Percentiles rank a stretch among this genome's conserved stretches.
Evolutionary conservation across 179 eudicot genomes (phyloP).

Genomic region (Actinidia arguta): DNA sequence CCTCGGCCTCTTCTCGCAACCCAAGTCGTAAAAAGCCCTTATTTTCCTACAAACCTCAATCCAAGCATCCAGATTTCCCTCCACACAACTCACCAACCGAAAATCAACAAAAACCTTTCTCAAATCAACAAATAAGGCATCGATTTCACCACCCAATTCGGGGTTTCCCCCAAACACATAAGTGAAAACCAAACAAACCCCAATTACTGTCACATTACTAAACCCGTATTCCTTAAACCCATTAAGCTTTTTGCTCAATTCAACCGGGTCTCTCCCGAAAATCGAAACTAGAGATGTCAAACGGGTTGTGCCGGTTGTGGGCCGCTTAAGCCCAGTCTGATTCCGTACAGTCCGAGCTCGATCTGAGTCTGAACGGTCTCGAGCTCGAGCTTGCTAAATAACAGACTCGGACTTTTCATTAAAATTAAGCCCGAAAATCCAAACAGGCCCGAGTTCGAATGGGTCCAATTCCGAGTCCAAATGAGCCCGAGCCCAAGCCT

Average conservation of each 20-base stretch:
- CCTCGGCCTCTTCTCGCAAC: slow-evolving; percentile 56
- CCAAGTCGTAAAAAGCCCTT: slow-evolving; percentile 63
- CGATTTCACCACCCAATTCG: slow-evolving; percentile 34
- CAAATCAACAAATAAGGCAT: slow-evolving; percentile 54
- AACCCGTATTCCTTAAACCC: slow-evolving; percentile 59
- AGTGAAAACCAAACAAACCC: slow-evolving; percentile 75
- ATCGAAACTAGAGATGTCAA: no score
- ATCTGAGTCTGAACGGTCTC: no score
- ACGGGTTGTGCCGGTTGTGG: no score
- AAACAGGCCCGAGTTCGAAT: no score
- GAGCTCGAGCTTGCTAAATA: no score
- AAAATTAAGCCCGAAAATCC: no score
- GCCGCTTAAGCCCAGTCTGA: no score
- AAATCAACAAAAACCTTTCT: slow-evolving; percentile 57
- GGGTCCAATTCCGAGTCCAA: no score
- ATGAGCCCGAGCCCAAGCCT: no score
- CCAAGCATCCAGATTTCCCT: slow-evolving; percentile 58
- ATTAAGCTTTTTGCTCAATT: slow-evolving; percentile 39
- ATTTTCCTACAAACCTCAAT: slow-evolving; percentile 57
- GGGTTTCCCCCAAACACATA: slow-evolving; percentile 39
- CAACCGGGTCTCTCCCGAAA: slow-evolving; percentile 40
- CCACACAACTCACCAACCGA: slow-evolving; percentile 40
- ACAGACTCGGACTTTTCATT: no score
- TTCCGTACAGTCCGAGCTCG: no score
- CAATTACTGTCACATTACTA: slow-evolving; percentile 40